Base-by-base conservation (phyloP, 2,329 filamentous ascomycete species). In the Trichoderma lentiforme region DNA sequence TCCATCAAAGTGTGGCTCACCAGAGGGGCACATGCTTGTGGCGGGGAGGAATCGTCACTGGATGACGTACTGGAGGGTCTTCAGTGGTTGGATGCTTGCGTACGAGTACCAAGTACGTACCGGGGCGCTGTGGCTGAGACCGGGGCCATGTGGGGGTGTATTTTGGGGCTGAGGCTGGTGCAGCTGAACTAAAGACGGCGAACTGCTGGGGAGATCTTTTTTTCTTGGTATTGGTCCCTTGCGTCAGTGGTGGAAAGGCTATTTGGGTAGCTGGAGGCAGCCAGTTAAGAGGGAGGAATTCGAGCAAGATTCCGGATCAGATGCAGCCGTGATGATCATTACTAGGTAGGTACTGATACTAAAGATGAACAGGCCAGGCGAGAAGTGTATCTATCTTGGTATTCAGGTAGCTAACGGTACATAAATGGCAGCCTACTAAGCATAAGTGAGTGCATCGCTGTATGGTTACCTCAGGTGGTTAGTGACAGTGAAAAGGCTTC, bases 41-140 rank as follows among this genome's bases (percentile, higher is more conserved):
- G 68, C 68, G 68, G 68, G 68, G 43, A 60, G 24, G 24, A n/a
- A 14, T 70, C 66, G 66, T 70, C 66, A 61, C 56, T 43, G 32
- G 58, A 71, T 71, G 68, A 71, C 68, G 68, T 64, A 71, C 58
- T 58, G 43, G 30, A 63, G 34, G 14, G 60, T n/a, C 57, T 6
- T 32, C 18, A 18, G 58, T 63, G 43, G 18, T 47, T 7, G 6
- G 39, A 15, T 47, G 43, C 6, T 39, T 43, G 39, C 39, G 39
- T 43, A 43, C 7, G 39, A 43, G 7, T 43, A 2, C 14, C 1
- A 4, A 43, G 39, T n/a, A n/a, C 39, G 36, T 39, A 39, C 39
- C 39, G 43, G 8, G 18, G 18, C 4, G n/a, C 58, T 62, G 68
- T 71, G 68, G 68, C 68, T 71, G 68, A 64, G 68, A 28, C 66